Base-by-base conservation (phyloP, 306 rosid species). In the Sicyos baderoa region DNA sequence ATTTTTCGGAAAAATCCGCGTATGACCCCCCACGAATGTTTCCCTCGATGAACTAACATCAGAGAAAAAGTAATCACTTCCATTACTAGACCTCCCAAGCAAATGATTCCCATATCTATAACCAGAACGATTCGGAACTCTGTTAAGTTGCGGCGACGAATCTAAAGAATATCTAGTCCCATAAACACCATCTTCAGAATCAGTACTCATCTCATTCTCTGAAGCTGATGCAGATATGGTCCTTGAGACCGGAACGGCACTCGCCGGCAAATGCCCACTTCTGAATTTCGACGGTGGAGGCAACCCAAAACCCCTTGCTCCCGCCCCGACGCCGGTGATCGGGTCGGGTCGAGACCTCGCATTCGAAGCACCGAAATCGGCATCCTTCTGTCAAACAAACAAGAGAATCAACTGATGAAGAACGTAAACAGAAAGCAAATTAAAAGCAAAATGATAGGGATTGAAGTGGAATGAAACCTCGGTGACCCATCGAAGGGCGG, bases 11-110 rank as follows among this genome's bases (percentile, higher is more conserved):
- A 47, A 58, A 72, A 77, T 47, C 3, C 25, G 48, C 48, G 85
- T 82, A 29, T 70, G 65, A 72, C 88, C 82, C 45, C 89, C 82
- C 19, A 54, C 82, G 72, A 83, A 62, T 25, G 96, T 90, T 76
- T 94, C 99, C 87, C 89, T 84, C 0, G 99, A 94, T 1, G 99
- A 90, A 77, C 90, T 85, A n/a, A 94, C 90, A 64, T 94, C 97
- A 7, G 99, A 94, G 69, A 84, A 85, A 3, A 85, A 60, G 60
- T 77, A 79, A 76, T 94, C 97, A 74, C 95, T 86, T 3, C 72
- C 90, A 75, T 84, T 83, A 48, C 40, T 80, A 0, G 84, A 18
- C 2, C 56, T 79, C 71, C 82, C 78, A n/a, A 78, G 87, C 3
- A 42, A 1, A 17, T 61, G 68, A 21, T 86, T 86, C 58, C 83